Evolutionary conservation across 1,139 yeast genomes (phyloP), one percentile per base, ranked within the genome.

Genomic region (Hyphopichia wangnamkhiaoensis): DNA sequence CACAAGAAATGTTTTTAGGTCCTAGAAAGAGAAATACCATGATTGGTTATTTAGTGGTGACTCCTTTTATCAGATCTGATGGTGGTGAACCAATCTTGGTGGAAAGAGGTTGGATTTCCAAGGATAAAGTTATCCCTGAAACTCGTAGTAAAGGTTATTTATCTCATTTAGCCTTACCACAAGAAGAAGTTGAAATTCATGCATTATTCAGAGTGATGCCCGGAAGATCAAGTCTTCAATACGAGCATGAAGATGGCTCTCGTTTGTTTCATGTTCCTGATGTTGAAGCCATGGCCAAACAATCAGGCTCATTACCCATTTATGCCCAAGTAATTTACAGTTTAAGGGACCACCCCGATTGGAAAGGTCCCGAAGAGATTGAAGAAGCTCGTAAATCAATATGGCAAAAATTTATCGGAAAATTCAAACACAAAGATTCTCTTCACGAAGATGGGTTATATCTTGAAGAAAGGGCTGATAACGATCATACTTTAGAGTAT

Each of bases 61-160:
- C 95, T 7, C 98, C 98, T 4, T 79, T 93, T 54, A 75, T 80
- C 20, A 78, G 95, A 44, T 69, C 79, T 10, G 80, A 80, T 48
- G 95, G 95, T 12, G 88, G 88, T 0, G 57, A 71, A 40, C 84
- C 84, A 8, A 68, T 91, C 20, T 69, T 93, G 41, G 76, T 93
- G 25, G 95, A 89, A 59, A 77, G 99, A 49, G 99, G 99, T 6
- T 93, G 98, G 96, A 82, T 93, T 34, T 69, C 80, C 25, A 89
- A 85, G 50, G 84, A 82, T 14, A 80, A 79, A 48, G 83, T 85
- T 5, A 69, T 80, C 20, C 95, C 94, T 24, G 63, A 69, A 9
- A 64, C 71, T 5, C 76, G 98, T 51, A 44, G 48, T 16, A 44
- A 53, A 8, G 74, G 72, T 4, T 76, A 70, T 52, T 72, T 76